A percentile compares a stretch with the other conserved stretches of the same genome.
phyloP scores from a whole-genome alignment of 2,329 filamentous ascomycete species.

The Talaromyces amestolkiae region DNA sequence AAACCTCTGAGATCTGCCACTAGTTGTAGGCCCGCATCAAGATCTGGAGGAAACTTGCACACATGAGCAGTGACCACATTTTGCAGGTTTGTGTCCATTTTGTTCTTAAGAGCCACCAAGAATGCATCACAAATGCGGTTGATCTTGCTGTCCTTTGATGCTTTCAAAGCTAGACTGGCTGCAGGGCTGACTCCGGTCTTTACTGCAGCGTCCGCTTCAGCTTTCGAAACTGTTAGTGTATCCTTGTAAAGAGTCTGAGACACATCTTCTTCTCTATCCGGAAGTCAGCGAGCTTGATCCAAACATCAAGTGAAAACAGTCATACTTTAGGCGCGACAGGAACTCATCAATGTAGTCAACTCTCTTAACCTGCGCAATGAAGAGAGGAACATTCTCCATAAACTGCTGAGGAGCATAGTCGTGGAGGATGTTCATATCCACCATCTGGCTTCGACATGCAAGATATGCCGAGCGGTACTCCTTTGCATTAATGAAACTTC shows the following conservation, averaged over 20 bases:
- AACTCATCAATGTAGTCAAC: constrained; percentile 85
- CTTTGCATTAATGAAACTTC: constrained; percentile 72
- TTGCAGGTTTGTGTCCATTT: constrained; percentile 68
- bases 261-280: constrained; percentile 75
- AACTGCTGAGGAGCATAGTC: constrained; percentile 90
- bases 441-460: constrained; percentile 85
- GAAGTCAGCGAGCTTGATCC: constrained; percentile 27
- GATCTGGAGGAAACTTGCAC: constrained; percentile 85
- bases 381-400: constrained; percentile 68
- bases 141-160: constrained; percentile 59
- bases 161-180: constrained; percentile 12
- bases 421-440: constrained; percentile 96
- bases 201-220: constrained; percentile 26
- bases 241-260: constrained; percentile 91
- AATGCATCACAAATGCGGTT: constrained; percentile 88
- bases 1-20: constrained; percentile 66
- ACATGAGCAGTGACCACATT: constrained; percentile 94
- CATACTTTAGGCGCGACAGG: constrained; percentile 75
- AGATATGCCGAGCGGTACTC: constrained; percentile 82
- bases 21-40: constrained; percentile 77
- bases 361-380: constrained; percentile 81
- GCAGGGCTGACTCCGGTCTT: constrained; percentile 26
- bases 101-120: constrained; percentile 62
- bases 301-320: background rate
- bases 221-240: constrained; percentile 58